These are phyloP conservation scores for Scorias spongiosa DNA, from an alignment of 2,329 filamentous ascomycete genomes.

Conservation along the genomic window DNA sequence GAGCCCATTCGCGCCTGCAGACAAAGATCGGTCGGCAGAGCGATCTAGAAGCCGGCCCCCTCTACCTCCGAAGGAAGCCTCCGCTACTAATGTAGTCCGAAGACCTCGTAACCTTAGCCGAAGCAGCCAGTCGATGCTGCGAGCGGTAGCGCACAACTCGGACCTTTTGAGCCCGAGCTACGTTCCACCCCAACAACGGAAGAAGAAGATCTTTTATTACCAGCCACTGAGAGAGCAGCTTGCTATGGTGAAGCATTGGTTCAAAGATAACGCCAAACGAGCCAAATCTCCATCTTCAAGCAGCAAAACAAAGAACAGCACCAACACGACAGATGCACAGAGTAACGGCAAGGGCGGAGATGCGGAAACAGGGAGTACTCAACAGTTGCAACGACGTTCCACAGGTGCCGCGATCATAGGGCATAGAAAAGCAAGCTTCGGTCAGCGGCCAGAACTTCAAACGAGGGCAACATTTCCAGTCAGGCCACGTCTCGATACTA, in stretches of 20 bases:
- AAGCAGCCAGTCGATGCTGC: constrained; percentile 63
- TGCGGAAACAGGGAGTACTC: constrained; percentile 8
- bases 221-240: constrained; percentile 52
- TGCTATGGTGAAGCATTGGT: constrained; percentile 55
- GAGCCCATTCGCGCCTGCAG: constrained; percentile 52
- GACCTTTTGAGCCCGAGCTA: constrained; percentile 40
- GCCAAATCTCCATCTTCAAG: constrained; percentile 38
- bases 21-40: constrained; percentile 63
- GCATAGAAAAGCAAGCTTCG: constrained; percentile 18
- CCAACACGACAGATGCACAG: constrained; percentile 7
- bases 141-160: constrained; percentile 60
- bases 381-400: constrained; percentile 22
- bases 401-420: constrained; percentile 16
- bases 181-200: constrained; percentile 29
- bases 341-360: constrained; percentile 1
- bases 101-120: constrained; percentile 31
- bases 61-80: constrained; percentile 69
- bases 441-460: constrained; percentile 24
- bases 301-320: constrained; percentile 3
- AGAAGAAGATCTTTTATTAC: constrained; percentile 41
- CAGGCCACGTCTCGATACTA: constrained; percentile 30
- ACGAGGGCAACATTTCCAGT: constrained; percentile 24
- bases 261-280: constrained; percentile 48
- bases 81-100: constrained; percentile 34
- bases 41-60: constrained; percentile 64